Evolutionary conservation across 2,329 filamentous ascomycete species (phyloP), one percentile per base, ranked within the genome.

Genomic region (Onygena corvina): DNA sequence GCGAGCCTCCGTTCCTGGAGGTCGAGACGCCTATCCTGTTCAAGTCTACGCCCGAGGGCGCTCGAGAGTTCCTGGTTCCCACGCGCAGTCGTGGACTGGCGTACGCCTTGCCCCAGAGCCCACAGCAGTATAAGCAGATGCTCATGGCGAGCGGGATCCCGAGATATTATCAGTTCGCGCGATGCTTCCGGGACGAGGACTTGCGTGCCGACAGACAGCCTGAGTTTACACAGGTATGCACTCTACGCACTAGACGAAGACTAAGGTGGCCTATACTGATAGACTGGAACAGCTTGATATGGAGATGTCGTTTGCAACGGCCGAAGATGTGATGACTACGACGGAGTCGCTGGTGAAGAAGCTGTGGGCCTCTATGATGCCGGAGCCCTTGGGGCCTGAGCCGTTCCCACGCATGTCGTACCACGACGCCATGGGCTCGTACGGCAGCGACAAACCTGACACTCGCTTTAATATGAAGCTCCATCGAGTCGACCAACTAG

Each of bases 71-170:
- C 54, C 66, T 98, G 4, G 90, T 98, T 3, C 92, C 92, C 0
- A 94, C 89, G 0, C 75, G 92, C 23, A 77, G 75, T 30, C 75
- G 74, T 1, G 87, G 86, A 0, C 71, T 81, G 52, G 88, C 86
- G 2, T 98, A 96, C 65, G 92, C 92, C 6, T 71, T 98, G 16
- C 89, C 89, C 0, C 93, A 98, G 64, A 96, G 90, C 56, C 92
- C 92, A 0, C 92, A 98, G 64, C 92, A 98, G 65, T 98, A 96
- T 64, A 98, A 98, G 69, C 92, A 98, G 69, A 86, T 95, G 1
- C 76, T 98, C 35, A 96, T 98, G 88, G 86, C 88, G 0, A 84
- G 85, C 53, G 90, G 90, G 0, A 76, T 95, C 8, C 70, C 75
- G 1, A 79, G 76, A 34, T 98, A 98, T 64, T 93, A 83, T 65